Evolutionary conservation across 495 filamentous ascomycete genomes (phyloP).

Genomic region (Neurospora sp.): DNA sequence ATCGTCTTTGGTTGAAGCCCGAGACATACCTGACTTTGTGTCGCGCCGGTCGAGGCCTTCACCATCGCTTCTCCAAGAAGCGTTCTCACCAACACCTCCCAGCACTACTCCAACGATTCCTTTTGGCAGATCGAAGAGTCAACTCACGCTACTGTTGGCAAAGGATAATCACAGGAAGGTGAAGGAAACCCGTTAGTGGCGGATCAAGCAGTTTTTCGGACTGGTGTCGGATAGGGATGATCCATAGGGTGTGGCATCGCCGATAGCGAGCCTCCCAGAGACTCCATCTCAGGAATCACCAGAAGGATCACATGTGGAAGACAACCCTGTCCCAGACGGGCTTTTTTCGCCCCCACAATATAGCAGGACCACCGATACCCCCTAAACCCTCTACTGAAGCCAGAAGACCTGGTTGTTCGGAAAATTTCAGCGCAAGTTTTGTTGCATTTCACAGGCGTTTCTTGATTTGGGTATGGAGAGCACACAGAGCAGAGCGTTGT

Average conservation of each 20-base stretch:
- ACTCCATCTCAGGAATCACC: neutral
- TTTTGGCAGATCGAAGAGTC: slow-evolving; percentile 39
- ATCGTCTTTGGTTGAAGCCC: slow-evolving; percentile 9
- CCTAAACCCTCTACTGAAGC: neutral
- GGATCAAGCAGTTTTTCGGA: neutral
- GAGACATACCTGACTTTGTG: slow-evolving; percentile 17
- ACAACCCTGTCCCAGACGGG: neutral
- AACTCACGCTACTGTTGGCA: slow-evolving; percentile 40
- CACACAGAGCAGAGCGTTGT: neutral
- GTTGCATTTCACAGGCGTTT: neutral
- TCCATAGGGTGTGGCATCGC: neutral
- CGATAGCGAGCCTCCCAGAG: neutral
- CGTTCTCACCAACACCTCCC: slow-evolving; percentile 30
- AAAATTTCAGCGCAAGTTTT: neutral
- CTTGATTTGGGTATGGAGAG: neutral
- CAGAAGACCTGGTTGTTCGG: neutral
- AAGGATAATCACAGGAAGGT: slow-evolving; percentile 19
- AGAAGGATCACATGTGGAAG: neutral
- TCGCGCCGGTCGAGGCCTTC: slow-evolving; percentile 14
- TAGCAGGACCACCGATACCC: neutral
- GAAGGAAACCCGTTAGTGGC: neutral
- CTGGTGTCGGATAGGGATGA: neutral
- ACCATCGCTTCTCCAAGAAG: slow-evolving; percentile 18
- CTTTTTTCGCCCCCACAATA: neutral
- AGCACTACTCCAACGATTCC: slow-evolving; percentile 23